These are phyloP conservation scores for Breynia disticha DNA, from an alignment of 441 rosid genomes.

Conservation along the genomic window DNA sequence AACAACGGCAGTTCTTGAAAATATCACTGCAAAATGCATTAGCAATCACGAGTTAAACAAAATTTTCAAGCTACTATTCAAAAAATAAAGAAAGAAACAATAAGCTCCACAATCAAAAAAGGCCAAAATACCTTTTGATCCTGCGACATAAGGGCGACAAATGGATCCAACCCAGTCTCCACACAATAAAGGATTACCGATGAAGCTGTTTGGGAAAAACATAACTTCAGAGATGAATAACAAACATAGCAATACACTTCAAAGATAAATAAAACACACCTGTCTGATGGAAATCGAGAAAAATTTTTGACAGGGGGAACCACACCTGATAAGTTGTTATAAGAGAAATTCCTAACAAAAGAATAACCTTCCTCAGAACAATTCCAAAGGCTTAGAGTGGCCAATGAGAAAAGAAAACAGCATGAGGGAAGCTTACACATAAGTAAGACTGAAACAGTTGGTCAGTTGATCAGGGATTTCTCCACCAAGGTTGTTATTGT, in stretches of 20 bases:
- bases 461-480: slow-evolving; percentile 69
- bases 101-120: too few relatives aligned
- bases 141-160: slow-evolving; percentile 45
- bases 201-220: slow-evolving; percentile 36
- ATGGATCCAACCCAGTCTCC: slow-evolving; percentile 82
- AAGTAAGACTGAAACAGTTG: slow-evolving; percentile 64
- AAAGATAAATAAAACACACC: slow-evolving; percentile 26
- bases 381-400: not conserved
- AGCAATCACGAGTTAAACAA: not conserved
- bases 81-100: not conserved
- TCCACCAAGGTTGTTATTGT: slow-evolving; percentile 66
- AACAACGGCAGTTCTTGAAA: slow-evolving; percentile 48
- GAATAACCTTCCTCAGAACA: not conserved
- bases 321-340: slow-evolving; percentile 75
- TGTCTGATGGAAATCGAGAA: slow-evolving; percentile 48
- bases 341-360: slow-evolving; percentile 57
- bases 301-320: slow-evolving; percentile 59
- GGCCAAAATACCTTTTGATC: slow-evolving; percentile 41
- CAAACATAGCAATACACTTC: not conserved
- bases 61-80: not conserved
- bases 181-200: slow-evolving; percentile 67
- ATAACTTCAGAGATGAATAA: not conserved
- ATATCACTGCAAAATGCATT: slow-evolving; percentile 25
- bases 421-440: slow-evolving; percentile 34
- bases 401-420: not conserved